phyloP scores from a whole-genome alignment of 345 rosid species.

The Arabidopsis arenosa region DNA sequence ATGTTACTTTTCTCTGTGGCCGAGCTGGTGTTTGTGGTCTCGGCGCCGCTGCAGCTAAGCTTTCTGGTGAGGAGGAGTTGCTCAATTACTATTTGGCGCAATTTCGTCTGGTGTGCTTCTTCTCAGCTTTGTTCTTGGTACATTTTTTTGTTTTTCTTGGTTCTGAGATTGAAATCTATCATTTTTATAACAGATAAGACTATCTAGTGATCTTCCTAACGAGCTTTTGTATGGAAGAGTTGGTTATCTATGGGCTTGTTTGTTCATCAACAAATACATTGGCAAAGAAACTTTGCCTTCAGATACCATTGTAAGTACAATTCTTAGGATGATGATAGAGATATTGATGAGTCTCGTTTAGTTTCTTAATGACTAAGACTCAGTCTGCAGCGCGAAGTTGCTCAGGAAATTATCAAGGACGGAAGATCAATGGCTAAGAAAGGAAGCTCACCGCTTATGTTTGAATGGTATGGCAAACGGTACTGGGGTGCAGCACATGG shows the following conservation, averaged over 20 bases:
- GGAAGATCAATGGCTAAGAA: conserved; percentile 53
- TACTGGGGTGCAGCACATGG: conserved; percentile 90
- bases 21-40: conserved; percentile 71
- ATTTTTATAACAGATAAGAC: conserved; percentile 50
- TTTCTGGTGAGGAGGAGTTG: conserved; percentile 49
- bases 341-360: not conserved
- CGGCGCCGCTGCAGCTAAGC: conserved; percentile 65
- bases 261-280: conserved; percentile 57
- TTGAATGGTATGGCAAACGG: conserved; percentile 69
- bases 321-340: conserved; percentile 1
- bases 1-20: conserved; percentile 66
- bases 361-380: conserved; percentile 22
- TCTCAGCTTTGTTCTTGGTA: conserved; percentile 3
- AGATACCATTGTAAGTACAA: conserved; percentile 48
- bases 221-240: conserved; percentile 72
- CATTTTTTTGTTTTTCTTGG: not conserved
- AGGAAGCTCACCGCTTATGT: conserved; percentile 64
- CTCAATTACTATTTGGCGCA: conserved; percentile 51
- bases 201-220: conserved; percentile 54
- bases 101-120: conserved; percentile 52
- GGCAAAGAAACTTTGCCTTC: conserved; percentile 58
- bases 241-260: conserved; percentile 69
- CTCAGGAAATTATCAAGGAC: conserved; percentile 55
- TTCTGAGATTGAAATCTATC: not conserved
- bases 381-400: conserved; percentile 51